Evolutionary conservation across 371 early-diverging fungal genomes (phyloP), one percentile per base, ranked within the genome.

Genomic region (Furculomyces boomerangus): DNA sequence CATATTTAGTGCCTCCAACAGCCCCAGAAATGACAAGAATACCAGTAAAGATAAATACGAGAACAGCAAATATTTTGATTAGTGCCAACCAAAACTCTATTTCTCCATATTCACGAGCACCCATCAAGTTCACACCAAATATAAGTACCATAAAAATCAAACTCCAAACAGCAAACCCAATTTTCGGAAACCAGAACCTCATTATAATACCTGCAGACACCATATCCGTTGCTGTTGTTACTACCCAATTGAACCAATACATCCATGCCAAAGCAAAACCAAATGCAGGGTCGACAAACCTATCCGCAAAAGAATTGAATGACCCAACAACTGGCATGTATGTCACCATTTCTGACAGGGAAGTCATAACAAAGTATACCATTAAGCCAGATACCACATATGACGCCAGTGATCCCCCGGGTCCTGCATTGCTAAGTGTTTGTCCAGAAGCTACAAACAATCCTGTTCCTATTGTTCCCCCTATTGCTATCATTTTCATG

Each of bases 291-390:
- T 89, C 90, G 29, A 83, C 78, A 48, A 88, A 91, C 24, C 89
- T 83, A 13, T 75, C 72, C 25, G 85, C 90, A 70, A 83, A 86
- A 40, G 80, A 78, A 60, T 81, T 77, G 72, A 91, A 88, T 5
- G 81, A 77, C 24, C 89, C 92, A 7, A 85, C 71, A 2, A 85
- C 80, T 14, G 92, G 92, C 43, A 88, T 78, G 51, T 75, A 70
- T 0, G 90, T 80, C 3, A 84, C 77, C 86, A 91, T 86, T 58
- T 90, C 90, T 55, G 88, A 90, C 47, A 90, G 73, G 35, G 84
- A 80, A 58, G 84, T 82, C 73, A 84, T 77, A 45, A 88, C 77
- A 54, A 78, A 83, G 53, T 75, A 90, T 2, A 89, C 86, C 73
- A 87, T 73, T n/a, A 80, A 60, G 53, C 87, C 88, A 18, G 84